Conservation (phyloP, 352 stramenopile species). For the Globisporangium apiculatum region DNA sequence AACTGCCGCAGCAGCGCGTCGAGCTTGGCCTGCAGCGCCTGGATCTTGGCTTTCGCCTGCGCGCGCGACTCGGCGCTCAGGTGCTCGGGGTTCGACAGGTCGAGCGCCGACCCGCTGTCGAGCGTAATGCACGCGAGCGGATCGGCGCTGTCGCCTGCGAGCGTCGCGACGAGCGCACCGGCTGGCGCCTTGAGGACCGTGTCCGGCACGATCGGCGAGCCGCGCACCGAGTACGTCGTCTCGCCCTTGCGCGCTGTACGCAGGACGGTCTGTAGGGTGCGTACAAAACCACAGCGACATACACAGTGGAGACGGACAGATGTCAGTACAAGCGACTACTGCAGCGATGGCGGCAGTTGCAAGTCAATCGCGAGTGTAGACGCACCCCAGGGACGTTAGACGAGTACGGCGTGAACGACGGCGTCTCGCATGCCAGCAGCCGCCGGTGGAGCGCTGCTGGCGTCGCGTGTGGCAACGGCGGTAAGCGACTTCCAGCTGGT, state of each 20-base stretch:
- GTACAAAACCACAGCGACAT: not conserved
- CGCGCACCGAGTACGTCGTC: conserved; percentile 57
- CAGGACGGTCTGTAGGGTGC: conserved; percentile 27
- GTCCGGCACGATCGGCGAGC: conserved; percentile 58
- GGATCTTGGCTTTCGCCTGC: conserved; percentile 50
- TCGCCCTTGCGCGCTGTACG: conserved; percentile 70
- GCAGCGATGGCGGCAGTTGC: not conserved
- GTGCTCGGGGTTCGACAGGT: conserved; percentile 58
- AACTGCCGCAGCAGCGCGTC: conserved; percentile 54
- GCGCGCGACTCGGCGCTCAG: conserved; percentile 50
- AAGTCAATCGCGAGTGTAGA: not conserved
- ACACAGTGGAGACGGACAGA: not conserved
- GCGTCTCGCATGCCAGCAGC: conserved; percentile 34
- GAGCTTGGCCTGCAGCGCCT: conserved; percentile 66
- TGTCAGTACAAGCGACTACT: too few relatives aligned
- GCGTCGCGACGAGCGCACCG: conserved; percentile 55
- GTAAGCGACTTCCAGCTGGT: not conserved
- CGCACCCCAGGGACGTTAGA: conserved; percentile 22
- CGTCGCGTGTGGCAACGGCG: conserved; percentile 4
- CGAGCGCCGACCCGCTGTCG: conserved; percentile 48
- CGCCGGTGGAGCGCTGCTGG: conserved; percentile 13
- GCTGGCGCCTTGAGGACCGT: conserved; percentile 45
- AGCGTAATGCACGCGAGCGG: conserved; percentile 48
- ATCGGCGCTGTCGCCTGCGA: conserved; percentile 31
- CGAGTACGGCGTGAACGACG: conserved; percentile 18